A percentile compares a stretch with the other conserved stretches of the same genome.
These are phyloP conservation scores for Haplosporangium gracile DNA, from an alignment of 192 early-diverging fungal species.

Conservation along the genomic window DNA sequence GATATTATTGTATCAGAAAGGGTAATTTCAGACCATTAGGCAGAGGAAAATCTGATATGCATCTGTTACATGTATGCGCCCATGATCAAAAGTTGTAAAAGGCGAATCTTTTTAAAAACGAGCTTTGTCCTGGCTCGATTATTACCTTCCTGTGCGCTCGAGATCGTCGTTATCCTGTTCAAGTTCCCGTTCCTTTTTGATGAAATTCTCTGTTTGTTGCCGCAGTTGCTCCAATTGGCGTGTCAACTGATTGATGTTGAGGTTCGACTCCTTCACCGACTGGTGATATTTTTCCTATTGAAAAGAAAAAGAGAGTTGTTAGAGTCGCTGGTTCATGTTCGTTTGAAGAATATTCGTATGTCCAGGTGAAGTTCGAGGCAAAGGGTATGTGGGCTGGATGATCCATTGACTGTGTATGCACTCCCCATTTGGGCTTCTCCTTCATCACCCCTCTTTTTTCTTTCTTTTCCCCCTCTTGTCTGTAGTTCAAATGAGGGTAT, in stretches of 20 bases:
- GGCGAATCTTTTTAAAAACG: not conserved
- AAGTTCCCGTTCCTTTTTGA: constrained; percentile 80
- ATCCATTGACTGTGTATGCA: constrained; percentile 1
- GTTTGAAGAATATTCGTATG: not conserved
- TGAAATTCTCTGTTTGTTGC: constrained; percentile 78
- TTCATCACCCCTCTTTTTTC: not conserved
- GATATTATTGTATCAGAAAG: not conserved
- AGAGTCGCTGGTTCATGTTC: not conserved
- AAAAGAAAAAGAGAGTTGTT: not conserved
- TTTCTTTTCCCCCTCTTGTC: not conserved
- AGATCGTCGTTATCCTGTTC: constrained; percentile 87
- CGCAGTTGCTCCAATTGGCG: constrained; percentile 80
- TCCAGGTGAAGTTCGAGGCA: not conserved
- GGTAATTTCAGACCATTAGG: not conserved
- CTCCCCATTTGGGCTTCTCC: not conserved
- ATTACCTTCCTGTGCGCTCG: constrained; percentile 75
- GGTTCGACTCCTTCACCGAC: constrained; percentile 74
- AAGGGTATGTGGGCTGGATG: not conserved
- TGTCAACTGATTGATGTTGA: constrained; percentile 76
- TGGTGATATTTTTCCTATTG: constrained; percentile 72
- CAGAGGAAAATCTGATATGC: not conserved
- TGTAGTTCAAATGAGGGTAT: not conserved
- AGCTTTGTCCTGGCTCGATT: not conserved
- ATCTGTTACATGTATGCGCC: not conserved
- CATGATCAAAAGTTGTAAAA: not conserved